These are phyloP conservation scores for Pleurotus tuber-regium DNA, from an alignment of 768 basidiomycete genomes.

Conservation along the genomic window DNA sequence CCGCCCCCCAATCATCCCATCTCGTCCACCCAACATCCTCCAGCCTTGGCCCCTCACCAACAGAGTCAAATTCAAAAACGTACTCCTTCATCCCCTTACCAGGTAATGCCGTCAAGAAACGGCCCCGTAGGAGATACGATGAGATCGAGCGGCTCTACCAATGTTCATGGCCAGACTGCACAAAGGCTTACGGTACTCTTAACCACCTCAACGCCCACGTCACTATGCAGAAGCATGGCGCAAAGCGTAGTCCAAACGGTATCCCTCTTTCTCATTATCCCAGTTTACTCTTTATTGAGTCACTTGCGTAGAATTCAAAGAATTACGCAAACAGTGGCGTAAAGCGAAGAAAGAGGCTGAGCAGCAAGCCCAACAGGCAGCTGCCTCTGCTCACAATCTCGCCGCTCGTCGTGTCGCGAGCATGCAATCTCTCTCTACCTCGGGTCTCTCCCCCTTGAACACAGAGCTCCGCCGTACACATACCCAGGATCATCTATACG, in stretches of 20 bases:
- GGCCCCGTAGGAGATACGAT: slow-evolving; percentile 84
- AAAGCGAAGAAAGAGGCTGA: slow-evolving; percentile 81
- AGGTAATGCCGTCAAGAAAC: slow-evolving; percentile 78
- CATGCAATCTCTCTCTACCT: slow-evolving; percentile 8
- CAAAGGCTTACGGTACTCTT: slow-evolving; percentile 89
- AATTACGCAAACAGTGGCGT: slow-evolving; percentile 94
- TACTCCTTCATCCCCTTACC: slow-evolving; percentile 83
- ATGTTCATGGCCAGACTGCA: slow-evolving; percentile 76
- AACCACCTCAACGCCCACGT: slow-evolving; percentile 99
- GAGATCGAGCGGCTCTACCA: slow-evolving; percentile 94
- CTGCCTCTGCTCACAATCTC: slow-evolving; percentile 10
- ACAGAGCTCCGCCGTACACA: slow-evolving; percentile 1
- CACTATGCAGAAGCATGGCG: slow-evolving; percentile 96
- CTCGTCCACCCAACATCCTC: slow-evolving; percentile 22
- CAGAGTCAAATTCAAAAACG: slow-evolving; percentile 54
- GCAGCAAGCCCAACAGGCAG: slow-evolving; percentile 7
- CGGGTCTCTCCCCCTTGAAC: slow-evolving; percentile 8
- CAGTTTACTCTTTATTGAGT: slow-evolving; percentile 11
- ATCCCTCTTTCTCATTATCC: slow-evolving; percentile 26
- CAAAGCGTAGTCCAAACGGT: slow-evolving; percentile 89
- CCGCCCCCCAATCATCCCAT: slow-evolving; percentile 19
- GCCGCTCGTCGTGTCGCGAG: slow-evolving; percentile 3
- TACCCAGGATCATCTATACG: slow-evolving; percentile 6
- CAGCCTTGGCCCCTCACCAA: slow-evolving; percentile 23
- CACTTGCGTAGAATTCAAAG: slow-evolving; percentile 85